Evolutionary conservation across 768 basidiomycete species (phyloP).

Genomic region (Jaapia argillacea): DNA sequence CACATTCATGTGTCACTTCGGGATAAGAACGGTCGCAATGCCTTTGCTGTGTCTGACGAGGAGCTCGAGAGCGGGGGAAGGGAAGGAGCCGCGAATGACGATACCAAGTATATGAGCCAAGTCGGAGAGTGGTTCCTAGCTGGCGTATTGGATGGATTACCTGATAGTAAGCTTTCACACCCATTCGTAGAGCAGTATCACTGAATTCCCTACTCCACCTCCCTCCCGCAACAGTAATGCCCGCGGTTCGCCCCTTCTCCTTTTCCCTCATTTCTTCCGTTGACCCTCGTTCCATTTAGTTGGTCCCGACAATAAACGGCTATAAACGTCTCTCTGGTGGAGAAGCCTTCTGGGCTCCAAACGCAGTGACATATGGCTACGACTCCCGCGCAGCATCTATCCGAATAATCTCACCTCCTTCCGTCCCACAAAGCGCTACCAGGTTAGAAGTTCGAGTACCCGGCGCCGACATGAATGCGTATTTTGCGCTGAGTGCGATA

Average conservation of each 20-base stretch:
- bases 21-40: conserved; percentile 55
- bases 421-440: conserved; percentile 71
- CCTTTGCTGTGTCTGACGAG: conserved; percentile 63
- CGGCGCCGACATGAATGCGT: conserved; percentile 95
- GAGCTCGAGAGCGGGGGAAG: conserved; percentile 53
- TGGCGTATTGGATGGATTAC: conserved; percentile 80
- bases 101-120: conserved; percentile 78
- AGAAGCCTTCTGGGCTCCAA: conserved; percentile 92
- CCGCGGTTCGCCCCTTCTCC: conserved; percentile 46
- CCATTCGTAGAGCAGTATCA: no score
- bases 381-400: conserved; percentile 91
- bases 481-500: conserved; percentile 81
- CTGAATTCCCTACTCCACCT: no score
- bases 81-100: conserved; percentile 60
- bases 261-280: not conserved
- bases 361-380: conserved; percentile 89
- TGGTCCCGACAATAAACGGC: conserved; percentile 89
- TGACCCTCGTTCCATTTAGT: conserved; percentile 26
- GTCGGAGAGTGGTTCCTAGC: conserved; percentile 91
- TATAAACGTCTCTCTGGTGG: conserved; percentile 96
- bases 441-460: conserved; percentile 91
- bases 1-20: conserved; percentile 90
- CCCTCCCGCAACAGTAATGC: conserved; percentile 43
- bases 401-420: conserved; percentile 87
- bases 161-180: conserved; percentile 64